Base-by-base conservation (phyloP, 2,329 filamentous ascomycete genomes). In the Monosporascus sp. region DNA sequence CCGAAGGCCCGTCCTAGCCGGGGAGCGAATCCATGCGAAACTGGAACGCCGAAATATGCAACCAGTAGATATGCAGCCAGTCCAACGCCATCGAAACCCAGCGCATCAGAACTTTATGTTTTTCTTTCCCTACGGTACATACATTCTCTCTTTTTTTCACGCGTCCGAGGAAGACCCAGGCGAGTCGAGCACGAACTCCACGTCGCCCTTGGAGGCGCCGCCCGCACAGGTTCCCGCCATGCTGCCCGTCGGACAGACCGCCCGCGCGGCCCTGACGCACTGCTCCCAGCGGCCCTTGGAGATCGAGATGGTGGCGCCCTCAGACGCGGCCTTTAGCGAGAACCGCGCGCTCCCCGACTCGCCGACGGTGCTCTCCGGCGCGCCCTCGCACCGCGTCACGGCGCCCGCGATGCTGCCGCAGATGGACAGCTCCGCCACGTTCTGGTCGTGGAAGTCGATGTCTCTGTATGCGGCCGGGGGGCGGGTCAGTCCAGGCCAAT, bases 261-360 rank as follows among this genome's bases (percentile, higher is more conserved):
- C 74, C 52, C 74, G 65, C 48, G 79, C 80, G 17, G 80, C 79
- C 41, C 76, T 72, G 50, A 82, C 73, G 62, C 80, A 82, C 49
- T 73, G 70, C 65, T 81, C 76, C 78, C 79, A 80, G 24, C 73
- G 68, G 20, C 71, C 72, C 68, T 81, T 81, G 47, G 72, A 73
- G 55, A 82, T 72, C 66, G 76, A 77, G 65, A 83, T 81, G 17
- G 73, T 77, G 22, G 74, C 72, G 9, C 76, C 78, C 1, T 61
- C 52, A 2, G 67, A 66, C 17, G 70, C 68, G 1, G 75, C 70
- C 26, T 66, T 71, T 17, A 82, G 70, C 3, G 64, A 69, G 65
- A 83, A 81, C 54, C 71, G 64, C 7, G 76, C 78, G 9, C 72
- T 78, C 9, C 78, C 77, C 7, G 71, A 74, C 47, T 69, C 61